Conservation (phyloP, 2,329 filamentous ascomycete genomes). For the Chaetothyriales sp. region DNA sequence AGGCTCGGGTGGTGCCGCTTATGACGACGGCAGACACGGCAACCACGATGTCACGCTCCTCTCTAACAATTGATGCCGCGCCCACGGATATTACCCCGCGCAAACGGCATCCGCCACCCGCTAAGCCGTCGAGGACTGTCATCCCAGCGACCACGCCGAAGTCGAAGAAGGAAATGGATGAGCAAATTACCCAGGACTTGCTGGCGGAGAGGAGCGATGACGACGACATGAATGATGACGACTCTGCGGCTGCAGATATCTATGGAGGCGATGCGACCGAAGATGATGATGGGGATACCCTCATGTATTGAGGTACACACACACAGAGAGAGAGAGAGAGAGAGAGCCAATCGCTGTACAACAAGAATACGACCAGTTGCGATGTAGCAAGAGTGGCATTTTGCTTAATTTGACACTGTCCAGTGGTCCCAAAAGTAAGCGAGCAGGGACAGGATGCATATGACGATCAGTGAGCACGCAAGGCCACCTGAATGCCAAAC, state of each 20-base stretch:
- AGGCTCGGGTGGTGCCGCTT: not conserved
- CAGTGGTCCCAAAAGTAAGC: no score
- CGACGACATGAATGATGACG: conserved; percentile 15
- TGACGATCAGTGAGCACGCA: no score
- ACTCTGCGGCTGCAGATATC: conserved; percentile 11
- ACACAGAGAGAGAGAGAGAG: not conserved
- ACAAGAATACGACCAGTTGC: not conserved
- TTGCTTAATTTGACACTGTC: not conserved
- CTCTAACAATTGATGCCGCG: not conserved
- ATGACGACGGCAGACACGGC: conserved; percentile 1
- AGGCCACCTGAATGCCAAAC: no score
- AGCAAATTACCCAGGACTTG: conserved; percentile 18
- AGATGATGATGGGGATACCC: conserved; percentile 10
- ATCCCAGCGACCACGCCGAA: not conserved
- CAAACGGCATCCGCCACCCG: conserved; percentile 1
- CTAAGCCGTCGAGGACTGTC: conserved; percentile 7
- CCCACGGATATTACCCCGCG: not conserved
- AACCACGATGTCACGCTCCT: not conserved
- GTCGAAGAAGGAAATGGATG: conserved; percentile 11
- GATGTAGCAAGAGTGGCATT: not conserved
- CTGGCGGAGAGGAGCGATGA: conserved; percentile 18
- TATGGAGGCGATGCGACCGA: conserved; percentile 11
- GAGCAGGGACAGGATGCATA: no score
- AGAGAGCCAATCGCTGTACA: not conserved
- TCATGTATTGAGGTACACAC: not conserved